Conservation (phyloP, 1,139 yeast species). For the Diutina rugosa region DNA sequence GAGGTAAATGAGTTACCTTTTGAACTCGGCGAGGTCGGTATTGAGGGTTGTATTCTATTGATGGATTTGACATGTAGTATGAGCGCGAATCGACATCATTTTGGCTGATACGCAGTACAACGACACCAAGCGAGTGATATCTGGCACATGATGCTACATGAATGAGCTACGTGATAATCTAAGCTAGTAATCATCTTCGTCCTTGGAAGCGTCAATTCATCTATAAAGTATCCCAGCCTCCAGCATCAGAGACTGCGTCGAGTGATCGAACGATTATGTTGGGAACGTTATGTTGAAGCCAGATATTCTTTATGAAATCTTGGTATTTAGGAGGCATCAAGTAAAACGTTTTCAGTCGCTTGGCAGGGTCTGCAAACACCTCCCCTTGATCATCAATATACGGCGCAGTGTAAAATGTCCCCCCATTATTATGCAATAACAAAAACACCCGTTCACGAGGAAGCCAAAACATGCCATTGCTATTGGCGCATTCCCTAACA, state of each 20-base stretch:
- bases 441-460: slow-evolving; percentile 68
- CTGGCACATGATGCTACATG: too few species aligned
- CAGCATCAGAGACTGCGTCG: slow-evolving; percentile 70
- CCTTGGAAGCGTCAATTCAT: too few species aligned
- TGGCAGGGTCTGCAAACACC: slow-evolving; percentile 33
- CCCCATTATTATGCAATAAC: slow-evolving; percentile 55
- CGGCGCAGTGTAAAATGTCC: slow-evolving; percentile 79
- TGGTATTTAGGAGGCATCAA: slow-evolving; percentile 55
- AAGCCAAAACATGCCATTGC: slow-evolving; percentile 65
- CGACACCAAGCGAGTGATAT: too few species aligned
- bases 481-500: slow-evolving; percentile 51
- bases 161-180: too few species aligned
- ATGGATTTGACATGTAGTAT: neutral
- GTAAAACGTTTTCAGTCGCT: slow-evolving; percentile 61
- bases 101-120: neutral
- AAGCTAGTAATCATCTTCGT: too few species aligned
- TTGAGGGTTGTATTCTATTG: neutral
- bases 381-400: slow-evolving; percentile 85
- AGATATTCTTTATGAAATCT: slow-evolving; percentile 49
- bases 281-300: slow-evolving; percentile 74
- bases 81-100: neutral
- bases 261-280: slow-evolving; percentile 68
- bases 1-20: neutral
- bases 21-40: neutral
- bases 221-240: slow-evolving; percentile 91